Evolutionary conservation across 2,329 filamentous ascomycete genomes (phyloP).

Genomic region (Epichloe coenophiala): DNA sequence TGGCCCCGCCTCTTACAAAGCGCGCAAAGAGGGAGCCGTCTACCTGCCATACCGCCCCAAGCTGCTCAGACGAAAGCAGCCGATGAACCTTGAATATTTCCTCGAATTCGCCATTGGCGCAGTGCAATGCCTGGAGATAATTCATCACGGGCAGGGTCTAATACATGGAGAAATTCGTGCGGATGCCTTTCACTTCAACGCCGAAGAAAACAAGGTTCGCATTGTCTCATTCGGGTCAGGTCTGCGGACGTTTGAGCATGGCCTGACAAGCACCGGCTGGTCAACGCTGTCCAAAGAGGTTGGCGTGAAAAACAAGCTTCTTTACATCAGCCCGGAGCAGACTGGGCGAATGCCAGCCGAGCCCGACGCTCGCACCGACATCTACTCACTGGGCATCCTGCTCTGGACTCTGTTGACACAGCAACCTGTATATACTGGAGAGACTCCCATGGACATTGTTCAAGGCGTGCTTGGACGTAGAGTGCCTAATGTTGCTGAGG

Average conservation of each 20-base stretch:
- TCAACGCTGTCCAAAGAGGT: conserved; percentile 67
- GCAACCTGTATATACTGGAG: conserved; percentile 65
- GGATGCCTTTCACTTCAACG: conserved; percentile 81
- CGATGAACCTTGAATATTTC: conserved; percentile 62
- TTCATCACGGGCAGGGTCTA: conserved; percentile 79
- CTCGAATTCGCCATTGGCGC: conserved; percentile 87
- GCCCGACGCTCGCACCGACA: conserved; percentile 83
- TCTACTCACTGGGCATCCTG: conserved; percentile 79
- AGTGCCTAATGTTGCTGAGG: conserved; percentile 61
- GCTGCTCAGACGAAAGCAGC: conserved; percentile 34
- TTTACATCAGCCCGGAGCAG: conserved; percentile 89
- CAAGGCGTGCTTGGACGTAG: conserved; percentile 74
- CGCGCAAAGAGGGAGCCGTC: conserved; percentile 36
- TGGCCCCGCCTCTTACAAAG: conserved; percentile 59
- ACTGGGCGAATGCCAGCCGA: conserved; percentile 87
- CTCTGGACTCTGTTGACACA: conserved; percentile 81
- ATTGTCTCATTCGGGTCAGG: conserved; percentile 80
- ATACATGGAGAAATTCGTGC: conserved; percentile 85
- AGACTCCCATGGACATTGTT: conserved; percentile 76
- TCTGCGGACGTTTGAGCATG: conserved; percentile 78
- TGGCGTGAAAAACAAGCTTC: conserved; percentile 76
- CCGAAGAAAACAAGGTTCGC: conserved; percentile 57
- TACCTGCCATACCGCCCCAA: conserved; percentile 32
- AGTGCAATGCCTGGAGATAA: conserved; percentile 69
- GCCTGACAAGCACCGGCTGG: conserved; percentile 77